phyloP scores from a whole-genome alignment of 169 alveolate genomes.

The Pseudocohnilembus persalinus region DNA sequence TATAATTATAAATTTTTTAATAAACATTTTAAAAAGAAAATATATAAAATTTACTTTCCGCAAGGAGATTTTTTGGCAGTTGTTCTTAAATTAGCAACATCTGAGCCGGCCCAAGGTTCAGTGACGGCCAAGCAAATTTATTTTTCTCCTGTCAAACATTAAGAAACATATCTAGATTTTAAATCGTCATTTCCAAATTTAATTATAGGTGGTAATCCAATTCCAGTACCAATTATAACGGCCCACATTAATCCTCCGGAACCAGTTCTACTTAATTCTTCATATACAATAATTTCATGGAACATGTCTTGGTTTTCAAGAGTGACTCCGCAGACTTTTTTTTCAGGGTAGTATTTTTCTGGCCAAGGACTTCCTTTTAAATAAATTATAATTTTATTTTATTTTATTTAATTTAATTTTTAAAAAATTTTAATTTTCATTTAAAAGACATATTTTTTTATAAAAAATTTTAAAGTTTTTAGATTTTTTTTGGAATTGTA shows the following conservation, averaged over 20 bases:
- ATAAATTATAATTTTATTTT: no score
- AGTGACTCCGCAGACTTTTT: neutral
- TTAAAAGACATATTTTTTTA: no score
- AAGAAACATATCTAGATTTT: neutral
- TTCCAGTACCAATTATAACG: slow-evolving; percentile 40
- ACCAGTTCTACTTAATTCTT: slow-evolving; percentile 43
- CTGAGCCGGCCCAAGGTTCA: slow-evolving; percentile 48
- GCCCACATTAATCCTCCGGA: slow-evolving; percentile 49
- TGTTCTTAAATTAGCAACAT: slow-evolving; percentile 47
- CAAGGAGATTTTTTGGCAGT: slow-evolving; percentile 28
- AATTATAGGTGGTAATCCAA: slow-evolving; percentile 50
- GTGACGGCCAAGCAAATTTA: slow-evolving; percentile 49
- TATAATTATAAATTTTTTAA: no score
- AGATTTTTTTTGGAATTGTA: neutral
- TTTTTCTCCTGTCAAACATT: slow-evolving; percentile 38
- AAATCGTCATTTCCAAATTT: slow-evolving; percentile 37
- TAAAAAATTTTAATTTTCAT: no score
- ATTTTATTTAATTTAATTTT: no score
- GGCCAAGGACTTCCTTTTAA: neutral
- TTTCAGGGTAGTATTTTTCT: neutral
- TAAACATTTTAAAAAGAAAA: no score
- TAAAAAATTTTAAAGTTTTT: no score
- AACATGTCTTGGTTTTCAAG: slow-evolving; percentile 4
- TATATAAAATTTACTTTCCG: neutral
- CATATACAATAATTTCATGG: slow-evolving; percentile 52